Base-by-base conservation (phyloP, 371 early-diverging fungal genomes). In the Chytridium lagenaria region DNA sequence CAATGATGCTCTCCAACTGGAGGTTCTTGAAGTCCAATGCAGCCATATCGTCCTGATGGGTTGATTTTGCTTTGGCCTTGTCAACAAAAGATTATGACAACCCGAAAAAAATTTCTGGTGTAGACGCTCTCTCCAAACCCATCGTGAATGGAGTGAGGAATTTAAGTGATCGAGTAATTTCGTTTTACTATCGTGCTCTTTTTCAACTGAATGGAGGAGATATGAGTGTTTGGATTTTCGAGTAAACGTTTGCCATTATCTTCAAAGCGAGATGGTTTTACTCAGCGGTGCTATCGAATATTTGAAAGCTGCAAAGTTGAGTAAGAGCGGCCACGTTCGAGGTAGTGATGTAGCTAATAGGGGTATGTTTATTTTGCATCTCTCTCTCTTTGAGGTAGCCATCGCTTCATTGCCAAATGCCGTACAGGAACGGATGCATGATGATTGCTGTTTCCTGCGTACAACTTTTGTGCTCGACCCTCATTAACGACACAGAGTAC, bases 1-100 rank as follows among this genome's bases (percentile, higher is more conserved):
- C 85, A 50, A 85, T 85, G 68, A 83, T 83, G 55, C 73, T 77
- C 57, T 81, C 72, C 28, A 85, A 74, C 65, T 79, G 59, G 15
- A 85, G 72, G 38, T 75, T 75, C 51, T 78, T 63, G 72, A 83
- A 82, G 40, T 82, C 82, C n/a, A 39, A 34, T 36, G 61, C 30
- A 15, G 61, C 61, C 61, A 61, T 61, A 34, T 55, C 44, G 44
- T 44, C 19, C 19, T 44, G 44, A 19, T 44, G 19, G 44, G 19
- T 7, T 44, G 19, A 12, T 44, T 44, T 19, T 44, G 44, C 44
- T 5, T 12, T n/a, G 26, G 12, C 55, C n/a, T 26, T 52, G 55
- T 52, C 55, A 52, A 52, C 12, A 52, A 44, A 7, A 44, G 44
- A 44, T 19, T 12, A 44, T n/a, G 19, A 12, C 44, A 7, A 44